A percentile compares a stretch with the other conserved stretches of the same genome.
Conservation (phyloP, 176 grass and related monocot genomes). For the Pontederia crassipes region DNA sequence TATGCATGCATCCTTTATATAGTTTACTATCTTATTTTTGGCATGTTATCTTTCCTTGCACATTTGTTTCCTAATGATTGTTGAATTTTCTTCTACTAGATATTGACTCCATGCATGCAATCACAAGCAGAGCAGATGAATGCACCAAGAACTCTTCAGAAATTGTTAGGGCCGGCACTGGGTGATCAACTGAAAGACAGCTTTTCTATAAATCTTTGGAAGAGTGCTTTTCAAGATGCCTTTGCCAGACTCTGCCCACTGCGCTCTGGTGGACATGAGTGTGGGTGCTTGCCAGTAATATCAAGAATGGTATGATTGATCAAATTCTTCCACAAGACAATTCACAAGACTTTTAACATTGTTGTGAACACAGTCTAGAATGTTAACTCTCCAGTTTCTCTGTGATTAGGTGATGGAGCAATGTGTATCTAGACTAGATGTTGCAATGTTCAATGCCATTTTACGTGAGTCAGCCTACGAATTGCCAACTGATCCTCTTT, state of each 20-base stretch:
- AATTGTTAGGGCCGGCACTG: slow-evolving; percentile 46
- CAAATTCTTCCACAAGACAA: not conserved
- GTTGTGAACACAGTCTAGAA: not conserved
- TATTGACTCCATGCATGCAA: slow-evolving; percentile 82
- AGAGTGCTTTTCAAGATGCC: slow-evolving; percentile 65
- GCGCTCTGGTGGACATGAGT: slow-evolving; percentile 59
- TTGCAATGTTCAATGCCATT: slow-evolving; percentile 98
- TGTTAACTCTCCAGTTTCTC: slow-evolving; percentile 9
- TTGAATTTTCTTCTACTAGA: slow-evolving; percentile 46
- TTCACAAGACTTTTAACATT: not conserved
- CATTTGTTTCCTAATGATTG: slow-evolving; percentile 1
- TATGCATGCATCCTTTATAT: no score
- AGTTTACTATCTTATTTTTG: not conserved
- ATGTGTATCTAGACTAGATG: slow-evolving; percentile 74
- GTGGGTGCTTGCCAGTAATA: slow-evolving; percentile 76
- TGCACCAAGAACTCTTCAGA: slow-evolving; percentile 34
- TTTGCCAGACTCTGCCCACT: slow-evolving; percentile 75
- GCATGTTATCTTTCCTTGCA: not conserved
- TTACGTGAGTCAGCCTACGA: slow-evolving; percentile 72
- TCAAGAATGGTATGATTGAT: slow-evolving; percentile 52
- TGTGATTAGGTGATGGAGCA: slow-evolving; percentile 90
- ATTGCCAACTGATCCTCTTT: slow-evolving; percentile 88
- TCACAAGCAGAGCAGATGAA: slow-evolving; percentile 35
- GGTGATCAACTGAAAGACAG: slow-evolving; percentile 65
- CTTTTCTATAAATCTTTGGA: slow-evolving; percentile 86